Base-by-base conservation (phyloP, 495 filamentous ascomycete genomes). In the Hypoxylon crocopeplum region DNA sequence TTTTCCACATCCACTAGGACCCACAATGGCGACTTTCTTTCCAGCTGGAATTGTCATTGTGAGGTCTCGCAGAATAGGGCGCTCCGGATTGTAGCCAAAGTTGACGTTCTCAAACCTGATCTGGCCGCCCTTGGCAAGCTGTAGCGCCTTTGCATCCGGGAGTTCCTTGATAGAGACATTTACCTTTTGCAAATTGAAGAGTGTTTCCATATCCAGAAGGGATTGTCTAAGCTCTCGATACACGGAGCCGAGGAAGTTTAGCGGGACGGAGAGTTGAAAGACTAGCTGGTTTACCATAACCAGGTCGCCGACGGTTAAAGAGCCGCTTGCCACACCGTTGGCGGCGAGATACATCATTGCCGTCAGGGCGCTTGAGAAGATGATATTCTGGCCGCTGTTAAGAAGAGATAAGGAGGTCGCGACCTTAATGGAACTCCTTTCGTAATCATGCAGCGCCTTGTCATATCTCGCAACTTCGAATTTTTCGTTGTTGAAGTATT, bases 231-330 rank as follows among this genome's bases (percentile, higher is more conserved):
- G 81, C 77, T 98, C 95, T 57, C 94, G 88, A 72, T 98, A 98
- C 3, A 98, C 92, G 5, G 90, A 92, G 7, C 94, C 94, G 0
- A 98, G 78, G 74, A 98, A 98, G 77, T 98, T 98, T 33, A 98
- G 80, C 0, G 94, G 94, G 0, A 98, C 89, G 2, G 92, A 96
- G 10, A 98, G 86, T 74, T 98, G 94, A 74, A 98, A 98, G 58
- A 98, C 93, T 10, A 98, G 86, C 75, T 98, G 95, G 71, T 98
- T 98, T 63, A 98, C 91, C 88, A 98, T 92, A 46, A 98, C 95
- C 30, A 98, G 79, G 68, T 98, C 94, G 49, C 94, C 94, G n/a
- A 98, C 92, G 0, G 92, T 96, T 60, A 98, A 70, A 10, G 74
- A 72, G 4, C 94, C 94, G 7, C 76, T 82, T 4, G 88, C 90